Base-by-base conservation (phyloP, 140 eudicot genomes). In the Oenanthe javanica region DNA sequence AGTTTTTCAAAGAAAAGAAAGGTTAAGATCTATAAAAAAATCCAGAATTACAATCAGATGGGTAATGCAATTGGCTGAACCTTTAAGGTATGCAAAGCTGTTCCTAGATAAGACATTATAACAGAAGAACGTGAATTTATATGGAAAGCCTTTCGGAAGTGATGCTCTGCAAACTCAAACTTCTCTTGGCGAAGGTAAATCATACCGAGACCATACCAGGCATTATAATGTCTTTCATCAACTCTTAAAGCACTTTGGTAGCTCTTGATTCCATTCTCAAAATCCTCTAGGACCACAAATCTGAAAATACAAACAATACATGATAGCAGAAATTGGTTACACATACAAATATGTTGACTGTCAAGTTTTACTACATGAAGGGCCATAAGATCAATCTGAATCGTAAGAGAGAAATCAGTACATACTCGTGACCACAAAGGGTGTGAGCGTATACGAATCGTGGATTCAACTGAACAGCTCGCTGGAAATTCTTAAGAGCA, bases 141-240 rank as follows among this genome's bases (percentile, higher is more conserved):
- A 63, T 88, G 88, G 77, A 89, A 87, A 36, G 99, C 99, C 83
- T 85, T 88, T 54, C 97, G 86, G 79, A 94, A 94, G 79, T 94
- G 94, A 80, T 94, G 99, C 87, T 94, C 99, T 76, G 99, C 90
- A 87, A 94, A 94, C 78, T 90, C 95, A 75, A 89, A 92, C 85
- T 92, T 94, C 89, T 94, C 99, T 77, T 94, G 99, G 45, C 97
- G 93, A 75, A 94, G 96, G 82, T 89, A 94, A 76, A 92, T 83
- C 96, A 94, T 94, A 77, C 97, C 99, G 51, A 94, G 97, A n/a
- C 99, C 99, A 84, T 94, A 90, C 99, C 99, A 94, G 23, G 97
- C 95, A 76, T 94, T 94, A 73, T 92, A 90, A 86, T 94, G 98
- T 79, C 98, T 89, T 38, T 87, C 82, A 79, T 94, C 97, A 66